Evolutionary conservation across 176 grass and related monocot genomes (phyloP).

Genomic region (Phoenix roebelenii): DNA sequence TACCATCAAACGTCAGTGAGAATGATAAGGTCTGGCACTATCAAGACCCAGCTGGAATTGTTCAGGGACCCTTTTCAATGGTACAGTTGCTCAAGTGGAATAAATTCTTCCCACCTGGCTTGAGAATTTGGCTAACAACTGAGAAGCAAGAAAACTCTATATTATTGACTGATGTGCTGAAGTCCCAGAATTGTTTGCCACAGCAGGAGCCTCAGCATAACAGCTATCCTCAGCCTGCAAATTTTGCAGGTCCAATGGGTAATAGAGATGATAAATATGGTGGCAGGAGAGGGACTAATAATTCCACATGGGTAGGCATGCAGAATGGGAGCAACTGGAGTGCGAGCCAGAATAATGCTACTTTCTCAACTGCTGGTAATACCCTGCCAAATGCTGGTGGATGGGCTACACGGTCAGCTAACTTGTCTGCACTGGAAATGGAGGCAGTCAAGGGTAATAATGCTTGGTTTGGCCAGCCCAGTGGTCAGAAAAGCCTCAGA

Average conservation of each 20-base stretch:
- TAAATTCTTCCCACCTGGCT: constrained; percentile 50
- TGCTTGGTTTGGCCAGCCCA: constrained; percentile 21
- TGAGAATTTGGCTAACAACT: constrained; percentile 81
- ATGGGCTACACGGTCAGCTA: constrained; percentile 18
- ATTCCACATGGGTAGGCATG: constrained; percentile 15
- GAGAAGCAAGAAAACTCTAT: constrained; percentile 76
- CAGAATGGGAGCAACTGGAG: constrained; percentile 34
- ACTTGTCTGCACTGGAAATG: constrained; percentile 19
- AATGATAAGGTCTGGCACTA: constrained; percentile 94
- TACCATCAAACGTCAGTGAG: constrained; percentile 35
- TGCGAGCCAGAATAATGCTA: constrained; percentile 22
- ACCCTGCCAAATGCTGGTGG: constrained; percentile 31
- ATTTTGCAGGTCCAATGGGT: constrained; percentile 14
- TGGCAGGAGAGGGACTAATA: constrained; percentile 4
- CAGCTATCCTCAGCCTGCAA: constrained; percentile 16
- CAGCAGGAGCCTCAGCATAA: constrained; percentile 22
- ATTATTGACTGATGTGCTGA: constrained; percentile 61
- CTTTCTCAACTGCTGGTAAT: constrained; percentile 28
- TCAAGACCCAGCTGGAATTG: constrained; percentile 70
- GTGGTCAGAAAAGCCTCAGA: constrained; percentile 19
- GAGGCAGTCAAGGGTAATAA: constrained; percentile 31
- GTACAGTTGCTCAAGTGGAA: constrained; percentile 74
- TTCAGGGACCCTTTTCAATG: constrained; percentile 87
- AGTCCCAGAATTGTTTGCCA: constrained; percentile 37
- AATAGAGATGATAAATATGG: constrained; percentile 12